phyloP scores from a whole-genome alignment of 371 early-diverging fungal species.

The Mortierella sp. region DNA sequence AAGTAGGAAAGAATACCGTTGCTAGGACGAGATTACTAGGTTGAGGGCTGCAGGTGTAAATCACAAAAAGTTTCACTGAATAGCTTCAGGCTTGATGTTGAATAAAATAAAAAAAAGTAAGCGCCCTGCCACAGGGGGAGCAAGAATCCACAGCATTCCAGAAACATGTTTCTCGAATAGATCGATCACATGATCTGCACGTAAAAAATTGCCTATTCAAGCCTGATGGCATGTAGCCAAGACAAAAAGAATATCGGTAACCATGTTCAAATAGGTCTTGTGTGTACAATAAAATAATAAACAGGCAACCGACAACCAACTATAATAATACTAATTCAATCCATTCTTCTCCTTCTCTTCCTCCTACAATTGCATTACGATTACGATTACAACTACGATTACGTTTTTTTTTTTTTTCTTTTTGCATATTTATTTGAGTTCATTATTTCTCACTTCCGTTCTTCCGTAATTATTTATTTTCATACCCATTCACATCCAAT shows the following conservation, averaged over 20 bases:
- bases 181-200: background rate
- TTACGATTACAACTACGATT: background rate
- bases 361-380: background rate
- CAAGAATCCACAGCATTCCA: background rate
- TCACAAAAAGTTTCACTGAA: background rate
- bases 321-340: background rate
- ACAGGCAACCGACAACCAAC: constrained; percentile 6
- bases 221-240: too few relatives aligned
- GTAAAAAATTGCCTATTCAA: too few relatives aligned
- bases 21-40: background rate
- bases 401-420: background rate
- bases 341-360: constrained; percentile 4
- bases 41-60: background rate
- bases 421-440: background rate
- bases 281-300: background rate
- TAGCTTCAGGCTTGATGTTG: background rate
- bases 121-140: background rate
- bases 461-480: constrained; percentile 8
- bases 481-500: constrained; percentile 12
- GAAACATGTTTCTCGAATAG: background rate
- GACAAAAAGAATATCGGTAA: too few relatives aligned
- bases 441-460: constrained; percentile 5
- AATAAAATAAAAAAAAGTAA: background rate
- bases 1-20: constrained; percentile 13
- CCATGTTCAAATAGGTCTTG: too few relatives aligned